Base-by-base conservation (phyloP, 192 early-diverging fungal species). In the Dissophora ornata region DNA sequence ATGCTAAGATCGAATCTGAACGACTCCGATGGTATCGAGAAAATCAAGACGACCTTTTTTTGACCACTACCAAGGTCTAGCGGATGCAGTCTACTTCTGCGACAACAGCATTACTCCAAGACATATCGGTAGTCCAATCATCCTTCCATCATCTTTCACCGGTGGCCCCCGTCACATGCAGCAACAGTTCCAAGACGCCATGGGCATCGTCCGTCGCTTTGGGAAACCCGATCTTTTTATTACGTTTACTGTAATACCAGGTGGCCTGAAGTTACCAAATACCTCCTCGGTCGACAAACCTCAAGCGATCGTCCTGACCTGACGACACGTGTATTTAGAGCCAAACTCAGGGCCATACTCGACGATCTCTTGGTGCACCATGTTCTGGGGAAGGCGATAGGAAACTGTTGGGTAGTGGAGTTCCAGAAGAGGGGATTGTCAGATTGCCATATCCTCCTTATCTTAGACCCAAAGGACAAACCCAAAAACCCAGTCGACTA, bases 401-500 rank as follows among this genome's bases (percentile, higher is more conserved):
- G n/a, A 5, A 5, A 29, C 19, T 41, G 57, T 15, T n/a, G 48
- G 54, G 34, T 48, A 1, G 55, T 77, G n/a, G 73, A 77, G 30
- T 77, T 62, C 45, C 63, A 77, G 34, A 77, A 77, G 30, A 36
- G 63, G 2, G 71, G 57, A 34, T 41, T 75, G 2, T 57, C 63
- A 21, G 57, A 77, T 56, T 55, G 42, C 15, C 64, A 77, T 28
- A 67, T 77, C 22, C 59, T 67, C 13, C 46, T 67, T 4, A 57
- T 71, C 12, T 12, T 63, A 0, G 0, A 40, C 25, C 12, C n/a
- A 2, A 21, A 40, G 12, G 25, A 67, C 38, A 77, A 66, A 16
- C 36, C 25, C 13, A 11, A 22, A 16, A 61, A 6, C 18, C 2
- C 22, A 11, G 10, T 19, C 26, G 52, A 60, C 6, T 55, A 36